These are phyloP conservation scores for Pezizomycotina sp. DNA, from an alignment of 2,329 filamentous ascomycete species.

Conservation along the genomic window DNA sequence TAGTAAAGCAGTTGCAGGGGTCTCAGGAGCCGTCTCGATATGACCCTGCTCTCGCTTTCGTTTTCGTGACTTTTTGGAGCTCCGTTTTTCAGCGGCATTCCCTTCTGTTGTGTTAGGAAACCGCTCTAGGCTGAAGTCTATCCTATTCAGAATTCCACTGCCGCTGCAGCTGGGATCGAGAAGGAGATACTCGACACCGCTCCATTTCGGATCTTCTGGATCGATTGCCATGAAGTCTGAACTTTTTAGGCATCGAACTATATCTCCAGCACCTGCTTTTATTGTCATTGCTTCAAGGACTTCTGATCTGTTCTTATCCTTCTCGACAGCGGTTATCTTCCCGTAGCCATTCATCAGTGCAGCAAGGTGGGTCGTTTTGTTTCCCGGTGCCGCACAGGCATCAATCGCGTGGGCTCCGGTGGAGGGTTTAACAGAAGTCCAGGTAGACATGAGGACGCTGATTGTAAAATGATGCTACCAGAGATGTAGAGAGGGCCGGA, in stretches of 20 bases:
- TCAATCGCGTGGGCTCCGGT: slow-evolving; percentile 69
- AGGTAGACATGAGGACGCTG: slow-evolving; percentile 94
- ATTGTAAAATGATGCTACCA: slow-evolving; percentile 76
- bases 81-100: slow-evolving; percentile 5
- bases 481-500: slow-evolving; percentile 45
- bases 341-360: slow-evolving; percentile 43
- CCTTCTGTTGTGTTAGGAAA: slow-evolving; percentile 6
- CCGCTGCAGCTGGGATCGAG: slow-evolving; percentile 92
- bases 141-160: slow-evolving; percentile 75
- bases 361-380: slow-evolving; percentile 90
- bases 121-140: slow-evolving; percentile 8
- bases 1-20: slow-evolving; percentile 27
- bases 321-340: slow-evolving; percentile 63
- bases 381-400: slow-evolving; percentile 83
- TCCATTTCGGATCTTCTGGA: too few species aligned
- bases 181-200: slow-evolving; percentile 44
- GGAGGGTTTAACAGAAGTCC: slow-evolving; percentile 67
- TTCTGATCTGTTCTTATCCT: slow-evolving; percentile 51
- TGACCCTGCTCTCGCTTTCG: slow-evolving; percentile 19
- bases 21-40: slow-evolving; percentile 5
- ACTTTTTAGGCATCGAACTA: slow-evolving; percentile 52
- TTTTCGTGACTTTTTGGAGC: background rate
- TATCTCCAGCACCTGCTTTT: slow-evolving; percentile 50
- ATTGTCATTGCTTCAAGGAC: slow-evolving; percentile 74
- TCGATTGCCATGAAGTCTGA: slow-evolving; percentile 71